Conservation (phyloP, 768 basidiomycete species). For the Pleurotus pulmonarius region DNA sequence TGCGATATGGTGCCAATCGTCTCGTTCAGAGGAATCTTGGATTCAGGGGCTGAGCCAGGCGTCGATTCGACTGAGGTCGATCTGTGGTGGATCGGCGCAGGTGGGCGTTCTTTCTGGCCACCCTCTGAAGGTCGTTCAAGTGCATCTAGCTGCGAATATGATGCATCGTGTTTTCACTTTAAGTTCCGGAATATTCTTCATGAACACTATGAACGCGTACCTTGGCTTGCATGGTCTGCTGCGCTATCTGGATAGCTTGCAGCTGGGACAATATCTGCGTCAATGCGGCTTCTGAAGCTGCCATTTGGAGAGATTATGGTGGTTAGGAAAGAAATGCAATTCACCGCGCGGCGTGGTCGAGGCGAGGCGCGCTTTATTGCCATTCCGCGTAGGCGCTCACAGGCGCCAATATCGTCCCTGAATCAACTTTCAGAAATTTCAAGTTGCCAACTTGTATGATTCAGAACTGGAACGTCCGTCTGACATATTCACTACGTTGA, state of each 20-base stretch:
- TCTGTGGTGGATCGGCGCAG: constrained; percentile 1
- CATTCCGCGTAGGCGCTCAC: not conserved
- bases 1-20: not conserved
- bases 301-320: constrained; percentile 25
- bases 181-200: constrained; percentile 8
- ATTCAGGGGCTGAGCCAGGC: not conserved
- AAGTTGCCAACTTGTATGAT: too few species aligned
- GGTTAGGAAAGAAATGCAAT: constrained; percentile 1
- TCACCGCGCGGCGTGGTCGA: not conserved
- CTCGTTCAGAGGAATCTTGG: not conserved
- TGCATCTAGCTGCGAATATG: not conserved
- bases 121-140: not conserved
- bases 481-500: too few species aligned
- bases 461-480: too few species aligned
- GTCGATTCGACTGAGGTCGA: constrained; percentile 1
- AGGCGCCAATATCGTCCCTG: not conserved
- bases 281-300: constrained; percentile 54
- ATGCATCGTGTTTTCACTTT: not conserved
- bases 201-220: constrained; percentile 27
- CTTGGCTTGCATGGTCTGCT: constrained; percentile 78
- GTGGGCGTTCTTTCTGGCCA: not conserved
- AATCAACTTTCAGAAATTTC: too few species aligned
- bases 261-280: constrained; percentile 73
- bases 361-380: not conserved
- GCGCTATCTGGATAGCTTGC: constrained; percentile 65